Base-by-base conservation (phyloP, 352 stramenopile genomes). In the Pythium graminicola region DNA sequence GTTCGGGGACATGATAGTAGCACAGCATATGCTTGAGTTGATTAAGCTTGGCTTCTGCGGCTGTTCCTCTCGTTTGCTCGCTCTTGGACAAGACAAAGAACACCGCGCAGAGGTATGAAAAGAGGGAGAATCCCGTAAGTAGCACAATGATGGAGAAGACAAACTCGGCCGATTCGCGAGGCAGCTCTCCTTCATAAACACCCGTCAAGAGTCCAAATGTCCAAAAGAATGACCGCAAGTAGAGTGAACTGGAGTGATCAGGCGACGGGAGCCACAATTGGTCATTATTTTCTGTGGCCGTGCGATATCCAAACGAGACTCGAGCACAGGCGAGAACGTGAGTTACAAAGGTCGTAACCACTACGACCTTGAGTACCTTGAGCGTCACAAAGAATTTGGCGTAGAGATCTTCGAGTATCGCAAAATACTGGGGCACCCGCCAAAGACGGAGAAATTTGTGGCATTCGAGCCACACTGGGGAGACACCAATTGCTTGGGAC, bases 61-160 rank as follows among this genome's bases (percentile, higher is more conserved):
- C 57, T 27, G 72, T 72, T 2, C 70, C 67, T 19, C 71, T 83
- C 26, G 69, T 71, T 27, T 68, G 78, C 57, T 89, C 78, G 44
- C 75, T 85, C 48, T 89, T 86, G 32, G 78, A 89, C 13, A 89
- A 78, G 69, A 89, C 81, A 48, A 89, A 89, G 28, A 86, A 81
- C 13, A 65, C 85, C 8, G 75, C 78, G 22, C 73, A 85, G 2
- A 89, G 40, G 36, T 84, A 83, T 13, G 73, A 85, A 54, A 89
- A 89, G 13, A 86, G 51, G 6, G 76, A 62, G 52, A 89, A 85
- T 4, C 75, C 78, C n/a, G 71, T 79, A 17, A 83, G 46, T 3
- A 62, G 70, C 20, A 89, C 78, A 17, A 78, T 60, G 20, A 82
- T 72, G 33, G 75, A 81, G 54, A 86, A 89, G 19, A 73, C 42